A percentile compares a stretch with the other conserved stretches of the same genome.
Conservation (phyloP, 257 asterid species). For the Solanum chaucha region DNA sequence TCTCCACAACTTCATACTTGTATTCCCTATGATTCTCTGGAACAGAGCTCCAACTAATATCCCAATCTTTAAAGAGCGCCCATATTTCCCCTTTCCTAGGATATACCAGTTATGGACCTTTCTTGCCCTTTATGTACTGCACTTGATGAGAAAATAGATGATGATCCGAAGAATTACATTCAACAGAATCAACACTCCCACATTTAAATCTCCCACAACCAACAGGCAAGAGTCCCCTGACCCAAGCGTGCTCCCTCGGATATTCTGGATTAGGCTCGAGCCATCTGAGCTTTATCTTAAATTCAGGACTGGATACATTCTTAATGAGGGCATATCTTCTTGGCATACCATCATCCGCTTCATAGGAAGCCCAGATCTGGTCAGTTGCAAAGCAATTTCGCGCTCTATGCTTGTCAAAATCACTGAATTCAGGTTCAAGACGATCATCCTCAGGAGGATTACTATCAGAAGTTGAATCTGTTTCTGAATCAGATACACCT, state of each 20-base stretch:
- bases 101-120: constrained; percentile 26
- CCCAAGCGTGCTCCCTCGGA: constrained; percentile 22
- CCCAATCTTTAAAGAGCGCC: too few species aligned
- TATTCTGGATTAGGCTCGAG: constrained; percentile 46
- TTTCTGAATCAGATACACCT: not conserved
- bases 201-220: constrained; percentile 55
- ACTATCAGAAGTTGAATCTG: constrained; percentile 1
- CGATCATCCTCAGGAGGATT: not conserved
- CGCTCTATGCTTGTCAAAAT: constrained; percentile 28
- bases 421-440: constrained; percentile 11
- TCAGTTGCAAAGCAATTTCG: constrained; percentile 26
- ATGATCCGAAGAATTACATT: not conserved
- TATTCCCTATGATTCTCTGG: too few species aligned
- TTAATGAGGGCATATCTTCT: constrained; percentile 61
- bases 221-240: constrained; percentile 27
- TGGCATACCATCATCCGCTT: constrained; percentile 54
- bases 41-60: too few species aligned
- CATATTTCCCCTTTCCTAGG: too few species aligned
- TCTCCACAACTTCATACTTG: too few species aligned
- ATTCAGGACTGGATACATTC: constrained; percentile 27
- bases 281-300: constrained; percentile 42
- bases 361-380: constrained; percentile 80
- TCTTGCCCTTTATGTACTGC: constrained; percentile 22
- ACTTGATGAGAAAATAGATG: constrained; percentile 42
- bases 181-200: constrained; percentile 8